Percentiles rank a stretch among this genome's conserved stretches.
Conservation (phyloP, 2,329 filamentous ascomycete genomes). For the Plenodomus tracheiphilus region DNA sequence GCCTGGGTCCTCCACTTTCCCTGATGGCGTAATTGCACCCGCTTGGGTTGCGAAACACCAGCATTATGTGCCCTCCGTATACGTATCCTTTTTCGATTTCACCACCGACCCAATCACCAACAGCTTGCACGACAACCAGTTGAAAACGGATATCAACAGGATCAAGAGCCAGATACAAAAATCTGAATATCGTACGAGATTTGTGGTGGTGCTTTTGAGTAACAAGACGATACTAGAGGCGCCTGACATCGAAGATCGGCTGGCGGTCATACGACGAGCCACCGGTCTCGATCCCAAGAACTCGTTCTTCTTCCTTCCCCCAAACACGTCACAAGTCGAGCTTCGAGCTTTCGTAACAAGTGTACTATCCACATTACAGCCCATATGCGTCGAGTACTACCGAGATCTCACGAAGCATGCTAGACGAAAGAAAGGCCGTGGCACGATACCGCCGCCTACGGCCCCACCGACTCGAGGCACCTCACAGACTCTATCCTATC, state of each 20-base stretch:
- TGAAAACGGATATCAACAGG: slow-evolving; percentile 84
- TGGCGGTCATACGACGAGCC: slow-evolving; percentile 76
- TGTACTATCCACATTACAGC: slow-evolving; percentile 73
- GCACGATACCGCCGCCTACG: slow-evolving; percentile 77
- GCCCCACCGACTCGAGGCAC: slow-evolving; percentile 81
- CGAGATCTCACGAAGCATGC: slow-evolving; percentile 90
- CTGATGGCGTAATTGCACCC: slow-evolving; percentile 82
- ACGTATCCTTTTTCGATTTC: slow-evolving; percentile 80
- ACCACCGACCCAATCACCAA: slow-evolving; percentile 72
- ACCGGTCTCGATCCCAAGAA: slow-evolving; percentile 81
- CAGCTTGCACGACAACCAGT: slow-evolving; percentile 79
- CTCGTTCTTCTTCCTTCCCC: slow-evolving; percentile 78
- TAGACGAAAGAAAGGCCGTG: slow-evolving; percentile 82
- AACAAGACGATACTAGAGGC: slow-evolving; percentile 65
- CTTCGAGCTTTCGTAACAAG: slow-evolving; percentile 73
- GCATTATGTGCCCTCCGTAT: slow-evolving; percentile 75
- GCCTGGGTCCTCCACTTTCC: slow-evolving; percentile 79
- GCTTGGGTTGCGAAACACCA: slow-evolving; percentile 91
- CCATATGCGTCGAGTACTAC: slow-evolving; percentile 84
- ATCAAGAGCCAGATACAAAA: slow-evolving; percentile 69
- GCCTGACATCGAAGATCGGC: slow-evolving; percentile 70
- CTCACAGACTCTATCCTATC: slow-evolving; percentile 79
- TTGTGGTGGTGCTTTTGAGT: slow-evolving; percentile 77
- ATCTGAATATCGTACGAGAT: slow-evolving; percentile 76
- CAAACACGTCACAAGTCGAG: slow-evolving; percentile 71